These are phyloP conservation scores for Phanerodontia chrysosporium DNA, from an alignment of 768 basidiomycete species.

Conservation along the genomic window DNA sequence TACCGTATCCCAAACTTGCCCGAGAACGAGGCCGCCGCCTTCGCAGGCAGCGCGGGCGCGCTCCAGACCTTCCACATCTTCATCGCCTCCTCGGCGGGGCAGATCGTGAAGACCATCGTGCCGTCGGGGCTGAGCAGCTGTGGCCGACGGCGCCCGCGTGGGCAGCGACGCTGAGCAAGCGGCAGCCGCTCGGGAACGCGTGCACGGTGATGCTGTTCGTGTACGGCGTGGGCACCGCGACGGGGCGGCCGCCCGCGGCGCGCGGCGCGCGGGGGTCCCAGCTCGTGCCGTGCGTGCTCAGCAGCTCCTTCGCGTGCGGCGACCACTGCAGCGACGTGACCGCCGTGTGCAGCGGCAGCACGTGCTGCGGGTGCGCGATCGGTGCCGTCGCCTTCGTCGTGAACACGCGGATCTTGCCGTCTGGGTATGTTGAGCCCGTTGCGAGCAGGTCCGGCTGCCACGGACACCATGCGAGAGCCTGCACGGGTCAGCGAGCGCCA, in stretches of 20 bases:
- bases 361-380: constrained; percentile 45
- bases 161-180: constrained; percentile 53
- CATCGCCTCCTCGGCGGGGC: constrained; percentile 61
- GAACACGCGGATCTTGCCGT: constrained; percentile 56
- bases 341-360: constrained; percentile 41
- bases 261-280: constrained; percentile 21
- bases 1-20: constrained; percentile 44
- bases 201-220: constrained; percentile 46
- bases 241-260: constrained; percentile 18
- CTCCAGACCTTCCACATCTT: constrained; percentile 73
- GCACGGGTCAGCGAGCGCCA: neutral
- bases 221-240: constrained; percentile 20
- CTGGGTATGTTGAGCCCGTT: constrained; percentile 61
- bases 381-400: constrained; percentile 42
- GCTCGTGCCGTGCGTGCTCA: constrained; percentile 58
- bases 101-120: constrained; percentile 59
- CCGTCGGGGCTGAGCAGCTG: constrained; percentile 62
- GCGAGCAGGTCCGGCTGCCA: constrained; percentile 68
- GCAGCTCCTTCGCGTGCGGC: constrained; percentile 52
- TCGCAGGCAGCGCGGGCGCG: constrained; percentile 26
- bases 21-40: constrained; percentile 38
- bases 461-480: constrained; percentile 75
- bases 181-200: constrained; percentile 48
- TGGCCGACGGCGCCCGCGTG: constrained; percentile 53
- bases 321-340: constrained; percentile 61